Evolutionary conservation across 2,329 filamentous ascomycete species (phyloP).

Genomic region (Cadophora malorum): DNA sequence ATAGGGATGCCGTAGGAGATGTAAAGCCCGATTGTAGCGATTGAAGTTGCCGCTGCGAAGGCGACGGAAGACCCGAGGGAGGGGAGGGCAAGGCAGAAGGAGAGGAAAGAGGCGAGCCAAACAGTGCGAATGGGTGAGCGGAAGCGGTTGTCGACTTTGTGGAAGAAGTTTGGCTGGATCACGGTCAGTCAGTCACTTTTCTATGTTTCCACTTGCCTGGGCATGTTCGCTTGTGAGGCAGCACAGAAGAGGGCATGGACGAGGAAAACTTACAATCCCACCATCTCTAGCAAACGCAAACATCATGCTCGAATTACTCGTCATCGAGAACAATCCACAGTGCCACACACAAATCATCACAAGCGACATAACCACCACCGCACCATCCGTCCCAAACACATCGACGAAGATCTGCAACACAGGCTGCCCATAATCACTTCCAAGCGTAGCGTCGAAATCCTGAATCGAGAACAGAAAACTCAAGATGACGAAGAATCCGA

Average conservation of each 20-base stretch:
- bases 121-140: conserved; percentile 58
- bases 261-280: conserved; percentile 51
- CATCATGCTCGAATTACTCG: conserved; percentile 64
- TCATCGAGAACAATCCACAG: conserved; percentile 64
- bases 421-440: conserved; percentile 55
- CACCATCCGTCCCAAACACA: conserved; percentile 60
- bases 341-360: conserved; percentile 68
- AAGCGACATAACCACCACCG: conserved; percentile 59
- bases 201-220: background rate
- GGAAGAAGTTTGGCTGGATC: conserved; percentile 55
- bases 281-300: conserved; percentile 62
- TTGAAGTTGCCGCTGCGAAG: conserved; percentile 63
- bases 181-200: conserved; percentile 13
- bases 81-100: conserved; percentile 61
- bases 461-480: conserved; percentile 65
- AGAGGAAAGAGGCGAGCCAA: conserved; percentile 60
- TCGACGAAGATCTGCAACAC: conserved; percentile 65
- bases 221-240: background rate
- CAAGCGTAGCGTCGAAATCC: conserved; percentile 57
- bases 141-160: conserved; percentile 57
- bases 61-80: conserved; percentile 61
- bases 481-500: conserved; percentile 65
- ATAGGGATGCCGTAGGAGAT: conserved; percentile 65
- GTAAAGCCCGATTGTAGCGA: conserved; percentile 64
- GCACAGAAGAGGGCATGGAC: background rate